phyloP scores from a whole-genome alignment of 139 green algal genomes.

The Pleodorina starrii region DNA sequence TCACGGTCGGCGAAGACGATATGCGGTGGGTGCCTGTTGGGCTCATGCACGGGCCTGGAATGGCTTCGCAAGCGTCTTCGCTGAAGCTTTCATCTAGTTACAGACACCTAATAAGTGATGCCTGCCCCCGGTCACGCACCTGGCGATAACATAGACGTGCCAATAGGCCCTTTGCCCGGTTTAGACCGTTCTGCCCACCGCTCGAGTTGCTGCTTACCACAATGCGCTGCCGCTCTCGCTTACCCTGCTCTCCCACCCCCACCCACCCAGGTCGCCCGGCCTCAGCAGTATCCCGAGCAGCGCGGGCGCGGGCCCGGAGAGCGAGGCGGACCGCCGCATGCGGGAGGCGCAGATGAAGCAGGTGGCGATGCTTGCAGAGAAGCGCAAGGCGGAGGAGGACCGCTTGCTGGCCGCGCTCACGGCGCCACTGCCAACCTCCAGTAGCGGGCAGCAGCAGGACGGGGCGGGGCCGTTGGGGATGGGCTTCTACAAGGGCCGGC shows the following conservation, averaged over 20 bases:
- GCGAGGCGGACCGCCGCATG: conserved; percentile 83
- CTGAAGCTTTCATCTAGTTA: no score
- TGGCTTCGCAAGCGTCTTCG: no score
- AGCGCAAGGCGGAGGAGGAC: conserved; percentile 91
- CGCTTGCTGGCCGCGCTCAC: conserved; percentile 79
- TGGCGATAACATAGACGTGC: no score
- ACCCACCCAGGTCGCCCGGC: conserved; percentile 27
- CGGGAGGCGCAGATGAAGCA: conserved; percentile 77
- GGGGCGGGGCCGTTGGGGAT: conserved; percentile 72
- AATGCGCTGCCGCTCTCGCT: no score
- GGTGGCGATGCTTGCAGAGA: conserved; percentile 69
- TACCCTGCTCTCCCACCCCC: no score
- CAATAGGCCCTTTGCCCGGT: no score
- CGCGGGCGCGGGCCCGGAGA: conserved; percentile 41
- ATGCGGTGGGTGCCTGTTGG: conserved; percentile 14
- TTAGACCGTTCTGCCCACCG: no score
- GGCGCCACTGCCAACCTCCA: conserved; percentile 70
- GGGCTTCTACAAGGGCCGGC: conserved; percentile 88
- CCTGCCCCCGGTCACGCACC: no score
- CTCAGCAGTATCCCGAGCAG: background rate
- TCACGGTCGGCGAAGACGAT: background rate
- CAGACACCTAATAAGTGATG: no score
- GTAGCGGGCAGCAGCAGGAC: conserved; percentile 85
- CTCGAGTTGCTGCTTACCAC: no score
- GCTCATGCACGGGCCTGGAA: no score